phyloP scores from a whole-genome alignment of 176 grass and related monocot genomes.

The Carex cristatella region DNA sequence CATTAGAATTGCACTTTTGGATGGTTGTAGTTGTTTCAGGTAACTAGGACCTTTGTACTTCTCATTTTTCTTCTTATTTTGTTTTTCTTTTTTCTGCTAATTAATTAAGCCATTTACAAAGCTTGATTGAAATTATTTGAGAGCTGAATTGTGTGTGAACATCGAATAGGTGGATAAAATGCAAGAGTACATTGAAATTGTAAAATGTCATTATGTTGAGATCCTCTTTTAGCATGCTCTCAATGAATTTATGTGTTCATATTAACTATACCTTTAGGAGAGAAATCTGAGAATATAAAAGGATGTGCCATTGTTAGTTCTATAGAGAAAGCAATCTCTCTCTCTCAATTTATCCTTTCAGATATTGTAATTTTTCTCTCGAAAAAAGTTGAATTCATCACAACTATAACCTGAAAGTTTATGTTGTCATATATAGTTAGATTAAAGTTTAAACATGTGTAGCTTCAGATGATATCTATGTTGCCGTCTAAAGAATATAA shows the following conservation, averaged over 20 bases:
- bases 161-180: background rate
- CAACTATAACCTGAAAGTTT: background rate
- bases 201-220: background rate
- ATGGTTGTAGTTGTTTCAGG: slow-evolving; percentile 76
- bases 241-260: background rate
- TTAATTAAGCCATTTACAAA: background rate
- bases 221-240: background rate
- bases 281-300: background rate
- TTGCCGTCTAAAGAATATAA: background rate
- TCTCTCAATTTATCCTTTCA: background rate
- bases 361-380: background rate
- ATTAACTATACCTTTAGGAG: background rate
- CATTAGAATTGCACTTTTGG: slow-evolving; percentile 69
- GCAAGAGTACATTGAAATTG: background rate
- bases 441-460: background rate
- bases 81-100: background rate
- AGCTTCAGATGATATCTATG: background rate
- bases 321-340: background rate
- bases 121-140: background rate
- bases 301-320: background rate
- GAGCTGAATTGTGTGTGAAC: background rate
- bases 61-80: background rate
- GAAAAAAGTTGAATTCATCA: background rate
- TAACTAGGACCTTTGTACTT: slow-evolving; percentile 12
- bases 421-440: background rate